Base-by-base conservation (phyloP, 257 asterid genomes). In the Cruciata laevipes region DNA sequence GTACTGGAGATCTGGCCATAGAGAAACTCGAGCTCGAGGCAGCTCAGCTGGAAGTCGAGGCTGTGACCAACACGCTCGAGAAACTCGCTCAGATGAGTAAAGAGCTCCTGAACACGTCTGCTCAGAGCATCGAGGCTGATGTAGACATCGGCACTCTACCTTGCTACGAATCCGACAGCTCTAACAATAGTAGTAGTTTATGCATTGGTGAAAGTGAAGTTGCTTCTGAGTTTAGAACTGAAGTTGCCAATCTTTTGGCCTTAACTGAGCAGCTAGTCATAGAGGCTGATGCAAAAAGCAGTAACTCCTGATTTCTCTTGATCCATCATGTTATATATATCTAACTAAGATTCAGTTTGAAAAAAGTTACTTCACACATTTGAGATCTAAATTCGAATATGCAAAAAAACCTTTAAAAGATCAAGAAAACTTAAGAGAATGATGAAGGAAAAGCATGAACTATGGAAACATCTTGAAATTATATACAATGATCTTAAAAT, bases 1-100 rank as follows among this genome's bases (percentile, higher is more conserved):
- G 83, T 31, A 72, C 75, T 25, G 96, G 89, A 32, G 91, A 85
- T 42, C 82, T 82, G 25, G 90, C 88, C 52, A 82, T 80, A 17
- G 97, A 87, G 82, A 82, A 85, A 63, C 95, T 89, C 55, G 87
- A 86, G 66, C 10, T 87, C 18, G 91, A 86, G 78, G 85, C 79
- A 60, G 91, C 97, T 62, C 86, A 84, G 71, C 72, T 89, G 71
- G 90, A 92, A 76, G 87, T 83, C 27, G 93, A 89, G 80, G 97
- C 95, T 61, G 97, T 95, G 18, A 86, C 84, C 0, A 69, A 75
- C 68, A 95, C 95, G 0, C 84, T 92, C 30, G 81, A 76, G 37
- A 84, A 81, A 63, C 83, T 92, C 62, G 74, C 89, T 3, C 95
- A 85, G 62, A 78, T 92, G 86, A 92, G 95, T 55, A 77, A 83